Evolutionary conservation across 164 flowering plant species (phyloP), one percentile per base, ranked within the genome.

Genomic region (Aristolochia californica): DNA sequence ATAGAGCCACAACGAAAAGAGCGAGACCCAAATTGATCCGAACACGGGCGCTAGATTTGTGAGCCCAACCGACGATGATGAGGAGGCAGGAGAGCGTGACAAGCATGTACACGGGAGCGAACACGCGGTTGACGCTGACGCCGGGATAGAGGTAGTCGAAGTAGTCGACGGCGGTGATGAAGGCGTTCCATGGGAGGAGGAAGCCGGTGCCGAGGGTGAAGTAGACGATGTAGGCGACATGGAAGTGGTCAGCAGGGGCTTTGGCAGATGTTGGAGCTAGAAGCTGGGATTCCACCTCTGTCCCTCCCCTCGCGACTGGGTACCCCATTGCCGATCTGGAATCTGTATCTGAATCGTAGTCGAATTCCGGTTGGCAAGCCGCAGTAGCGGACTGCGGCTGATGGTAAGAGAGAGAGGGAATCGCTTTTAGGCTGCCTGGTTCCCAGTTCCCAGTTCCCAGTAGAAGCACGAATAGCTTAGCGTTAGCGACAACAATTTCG

Each of bases 81-180:
- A 79, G 51, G 49, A 89, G 72, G 50, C 55, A 75, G 48, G 63
- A 2, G 30, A 93, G 76, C 18, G 76, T 75, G 5, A 83, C 74
- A 0, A 84, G 26, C 95, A 89, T 85, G 81, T 93, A 89, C 2
- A 59, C 82, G 55, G 85, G 77, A 56, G 89, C 77, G 71, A 94
- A 94, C 58, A 80, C 67, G n/a, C 95, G 90, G 62, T 94, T 97
- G 17, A 94, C 87, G 74, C 79, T 73, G 58, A 60, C 76, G 8
- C 68, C 84, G 0, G 97, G 97, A 75, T 94, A 94, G 64, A 94
- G 79, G 77, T 79, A 84, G 68, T 67, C 26, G 82, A 94, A 90
- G 83, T 90, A 94, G 66, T 94, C 97, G 58, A 94, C 93, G 75
- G 97, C 97, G 5, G 96, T 90, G 76, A 94, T 82, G 85, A 90